Conservation (phyloP, 1,284 basidiomycete species). For the Rhodotorula sp. region DNA sequence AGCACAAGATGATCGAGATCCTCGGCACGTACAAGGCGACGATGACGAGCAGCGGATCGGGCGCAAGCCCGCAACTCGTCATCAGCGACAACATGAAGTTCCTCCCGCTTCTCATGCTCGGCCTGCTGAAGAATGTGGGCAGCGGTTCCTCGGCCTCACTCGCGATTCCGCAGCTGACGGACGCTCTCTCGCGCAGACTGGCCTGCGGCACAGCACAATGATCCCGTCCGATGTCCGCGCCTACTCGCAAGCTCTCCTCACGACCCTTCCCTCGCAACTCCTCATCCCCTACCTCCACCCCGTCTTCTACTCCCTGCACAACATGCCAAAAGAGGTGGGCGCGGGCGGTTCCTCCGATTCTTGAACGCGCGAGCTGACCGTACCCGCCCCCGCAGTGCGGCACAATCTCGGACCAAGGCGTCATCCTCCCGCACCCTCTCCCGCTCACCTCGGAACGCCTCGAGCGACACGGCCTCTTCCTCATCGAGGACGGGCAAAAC, state of each 20-base stretch:
- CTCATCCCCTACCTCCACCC: slow-evolving; percentile 94
- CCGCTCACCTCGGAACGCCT: slow-evolving; percentile 90
- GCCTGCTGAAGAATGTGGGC: slow-evolving; percentile 86
- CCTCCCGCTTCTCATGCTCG: slow-evolving; percentile 84
- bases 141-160: not conserved
- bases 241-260: slow-evolving; percentile 89
- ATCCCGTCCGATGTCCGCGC: slow-evolving; percentile 95
- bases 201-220: slow-evolving; percentile 88
- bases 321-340: slow-evolving; percentile 86
- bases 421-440: slow-evolving; percentile 79
- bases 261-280: slow-evolving; percentile 84
- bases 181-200: slow-evolving; percentile 60
- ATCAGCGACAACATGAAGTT: slow-evolving; percentile 91
- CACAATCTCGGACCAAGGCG: slow-evolving; percentile 73
- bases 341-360: not conserved
- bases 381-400: slow-evolving; percentile 51
- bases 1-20: slow-evolving; percentile 87
- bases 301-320: slow-evolving; percentile 92
- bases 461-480: slow-evolving; percentile 90
- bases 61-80: slow-evolving; percentile 90
- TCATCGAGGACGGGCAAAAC: slow-evolving; percentile 97
- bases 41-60: slow-evolving; percentile 89
- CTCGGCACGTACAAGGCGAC: slow-evolving; percentile 90
- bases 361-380: slow-evolving; percentile 7
- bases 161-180: not conserved